Evolutionary conservation across 2,329 filamentous ascomycete species (phyloP).

Genomic region (Balansia obtecta): DNA sequence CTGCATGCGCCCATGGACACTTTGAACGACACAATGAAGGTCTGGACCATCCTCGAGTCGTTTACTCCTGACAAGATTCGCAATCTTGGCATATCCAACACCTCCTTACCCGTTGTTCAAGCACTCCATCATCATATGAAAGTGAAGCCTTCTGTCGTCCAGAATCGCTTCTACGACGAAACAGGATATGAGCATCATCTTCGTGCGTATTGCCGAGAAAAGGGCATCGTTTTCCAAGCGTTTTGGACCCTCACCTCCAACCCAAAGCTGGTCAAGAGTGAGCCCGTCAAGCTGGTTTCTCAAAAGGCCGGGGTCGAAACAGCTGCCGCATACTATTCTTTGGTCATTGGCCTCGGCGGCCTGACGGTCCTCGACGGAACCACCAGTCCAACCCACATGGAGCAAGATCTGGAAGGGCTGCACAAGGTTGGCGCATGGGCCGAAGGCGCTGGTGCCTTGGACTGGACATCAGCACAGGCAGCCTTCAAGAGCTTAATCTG

Average conservation of each 20-base stretch:
- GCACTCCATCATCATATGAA: slow-evolving; percentile 33
- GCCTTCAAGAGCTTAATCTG: slow-evolving; percentile 31
- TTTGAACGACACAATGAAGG: slow-evolving; percentile 40
- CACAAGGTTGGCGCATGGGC: slow-evolving; percentile 30
- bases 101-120: slow-evolving; percentile 43
- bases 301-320: slow-evolving; percentile 20
- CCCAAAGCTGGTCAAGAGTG: slow-evolving; percentile 21
- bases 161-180: slow-evolving; percentile 58
- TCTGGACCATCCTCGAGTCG: slow-evolving; percentile 52
- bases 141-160: slow-evolving; percentile 45
- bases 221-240: slow-evolving; percentile 34
- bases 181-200: slow-evolving; percentile 49
- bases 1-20: slow-evolving; percentile 47
- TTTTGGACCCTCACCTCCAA: slow-evolving; percentile 45
- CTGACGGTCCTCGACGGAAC: slow-evolving; percentile 35
- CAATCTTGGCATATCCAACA: slow-evolving; percentile 65
- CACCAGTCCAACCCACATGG: slow-evolving; percentile 33
- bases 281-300: slow-evolving; percentile 39
- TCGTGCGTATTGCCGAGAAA: slow-evolving; percentile 35
- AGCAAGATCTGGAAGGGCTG: slow-evolving; percentile 32
- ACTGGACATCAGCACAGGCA: slow-evolving; percentile 35
- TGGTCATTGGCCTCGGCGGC: slow-evolving; percentile 34
- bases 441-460: slow-evolving; percentile 25
- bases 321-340: slow-evolving; percentile 32
- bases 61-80: slow-evolving; percentile 55